A percentile compares a stretch with the other conserved stretches of the same genome.
phyloP scores from a whole-genome alignment of 2,329 filamentous ascomycete genomes.

The Daldinia sp. region DNA sequence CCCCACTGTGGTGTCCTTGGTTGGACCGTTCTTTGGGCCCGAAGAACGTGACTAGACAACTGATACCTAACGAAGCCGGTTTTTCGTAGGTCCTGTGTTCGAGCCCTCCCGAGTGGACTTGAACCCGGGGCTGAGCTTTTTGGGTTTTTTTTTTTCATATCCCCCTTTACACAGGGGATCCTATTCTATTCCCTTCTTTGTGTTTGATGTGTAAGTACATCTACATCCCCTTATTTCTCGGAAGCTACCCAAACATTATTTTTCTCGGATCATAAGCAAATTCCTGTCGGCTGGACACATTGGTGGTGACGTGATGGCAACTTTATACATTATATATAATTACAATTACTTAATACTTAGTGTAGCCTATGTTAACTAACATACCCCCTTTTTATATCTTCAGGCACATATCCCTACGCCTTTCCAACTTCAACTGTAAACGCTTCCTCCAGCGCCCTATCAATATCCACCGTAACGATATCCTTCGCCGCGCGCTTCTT shows the following conservation, averaged over 20 bases:
- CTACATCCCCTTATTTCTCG: too few species aligned
- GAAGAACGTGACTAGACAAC: not conserved
- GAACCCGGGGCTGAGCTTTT: not conserved
- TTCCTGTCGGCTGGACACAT: too few species aligned
- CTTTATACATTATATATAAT: not conserved
- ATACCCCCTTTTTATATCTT: not conserved
- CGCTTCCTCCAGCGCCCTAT: conserved; percentile 37
- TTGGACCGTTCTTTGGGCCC: not conserved
- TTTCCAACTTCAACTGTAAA: conserved; percentile 40
- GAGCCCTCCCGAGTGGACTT: not conserved
- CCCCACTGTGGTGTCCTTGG: not conserved
- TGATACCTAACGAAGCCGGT: not conserved
- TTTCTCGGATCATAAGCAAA: not conserved
- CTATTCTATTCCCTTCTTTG: too few species aligned
- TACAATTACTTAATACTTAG: not conserved
- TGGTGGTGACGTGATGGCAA: too few species aligned
- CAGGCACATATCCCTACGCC: not conserved
- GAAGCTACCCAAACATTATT: too few species aligned
- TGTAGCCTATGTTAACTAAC: not conserved
- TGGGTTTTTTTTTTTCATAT: not conserved
- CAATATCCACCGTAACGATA: conserved; percentile 34
- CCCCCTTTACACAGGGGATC: too few species aligned
- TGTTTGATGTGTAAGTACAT: too few species aligned
- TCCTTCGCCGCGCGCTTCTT: conserved; percentile 18
- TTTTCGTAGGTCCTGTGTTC: not conserved